phyloP scores from a whole-genome alignment of 331 rosid species.

The Quercus lobata region DNA sequence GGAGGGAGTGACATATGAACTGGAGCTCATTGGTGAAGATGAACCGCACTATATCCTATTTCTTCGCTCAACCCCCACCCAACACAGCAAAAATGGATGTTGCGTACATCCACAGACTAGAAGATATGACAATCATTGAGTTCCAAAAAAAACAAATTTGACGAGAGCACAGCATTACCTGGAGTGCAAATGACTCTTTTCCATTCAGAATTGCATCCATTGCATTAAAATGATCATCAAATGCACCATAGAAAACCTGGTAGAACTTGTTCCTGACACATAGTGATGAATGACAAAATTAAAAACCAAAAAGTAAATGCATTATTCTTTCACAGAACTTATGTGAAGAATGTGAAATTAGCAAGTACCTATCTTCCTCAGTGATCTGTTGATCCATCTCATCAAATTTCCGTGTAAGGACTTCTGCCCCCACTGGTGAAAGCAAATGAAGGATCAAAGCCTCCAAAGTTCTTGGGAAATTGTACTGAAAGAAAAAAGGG shows the following conservation, averaged over 20 bases:
- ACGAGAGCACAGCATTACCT: constrained; percentile 51
- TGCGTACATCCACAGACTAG: neutral
- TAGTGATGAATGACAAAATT: constrained; percentile 2
- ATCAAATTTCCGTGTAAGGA: constrained; percentile 84
- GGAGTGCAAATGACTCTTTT: constrained; percentile 73
- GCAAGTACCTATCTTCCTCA: constrained; percentile 66
- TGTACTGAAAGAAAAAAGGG: constrained; percentile 43
- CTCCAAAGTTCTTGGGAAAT: constrained; percentile 92
- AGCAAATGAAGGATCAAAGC: constrained; percentile 82
- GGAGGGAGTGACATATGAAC: too few relatives aligned
- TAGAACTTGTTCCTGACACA: constrained; percentile 61
- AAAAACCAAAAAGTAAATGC: constrained; percentile 4
- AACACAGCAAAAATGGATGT: neutral
- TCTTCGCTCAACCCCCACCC: neutral
- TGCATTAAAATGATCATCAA: constrained; percentile 78
- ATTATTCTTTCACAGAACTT: constrained; percentile 21
- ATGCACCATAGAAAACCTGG: constrained; percentile 70
- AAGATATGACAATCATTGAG: too few relatives aligned
- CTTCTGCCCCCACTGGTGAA: constrained; percentile 88
- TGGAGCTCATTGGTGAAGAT: too few relatives aligned
- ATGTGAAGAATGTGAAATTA: neutral
- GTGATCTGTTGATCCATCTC: constrained; percentile 67
- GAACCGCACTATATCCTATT: neutral
- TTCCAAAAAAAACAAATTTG: neutral
- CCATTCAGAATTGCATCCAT: constrained; percentile 83